Evolutionary conservation across 169 alveolate genomes (phyloP), one percentile per base, ranked within the genome.

Genomic region (Cryptosporidium canis): DNA sequence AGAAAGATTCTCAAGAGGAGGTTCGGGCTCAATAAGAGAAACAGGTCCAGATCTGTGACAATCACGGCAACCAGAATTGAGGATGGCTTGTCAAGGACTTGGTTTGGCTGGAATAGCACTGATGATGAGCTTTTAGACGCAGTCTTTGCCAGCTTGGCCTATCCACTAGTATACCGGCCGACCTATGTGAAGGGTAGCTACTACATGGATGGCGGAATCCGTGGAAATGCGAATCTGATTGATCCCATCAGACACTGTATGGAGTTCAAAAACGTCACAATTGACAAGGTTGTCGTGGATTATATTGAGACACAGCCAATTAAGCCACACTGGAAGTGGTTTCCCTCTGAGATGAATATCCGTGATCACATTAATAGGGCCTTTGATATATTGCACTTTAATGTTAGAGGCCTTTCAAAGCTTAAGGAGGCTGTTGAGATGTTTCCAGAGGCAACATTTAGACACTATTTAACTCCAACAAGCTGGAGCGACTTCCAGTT

Each of bases 51-150:
- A 33, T 77, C 87, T 8, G 72, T 58, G n/a, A 61, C 72, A 24
- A 77, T 77, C 2, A 77, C 87, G 27, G 87, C 87, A 21, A 55
- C 87, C 8, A 77, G 87, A 61, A 58, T 77, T 41, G 87, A 77
- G 55, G 87, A 77, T 58, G 87, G 87, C 8, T 37, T 77, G 3
- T 27, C 87, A n/a, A 55, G 70, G n/a, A 77, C 77, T 18, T 77
- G 87, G 87, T 77, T 39, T 61, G 87, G 87, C 3, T 77, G 87
- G 87, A 77, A 77, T 77, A 77, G 87, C 53, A 77, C 87, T 8
- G 87, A 61, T 21, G 72, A 61, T 7, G 77, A 77, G 44, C 63
- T 77, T 39, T 56, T 77, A 39, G 71, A 77, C 39, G 87, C 87
- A 77, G 87, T 77, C 61, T 77, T 77, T 58, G 87, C 87, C 12